A percentile compares a stretch with the other conserved stretches of the same genome.
Conservation (phyloP, 257 asterid genomes). For the Perilla frutescens region DNA sequence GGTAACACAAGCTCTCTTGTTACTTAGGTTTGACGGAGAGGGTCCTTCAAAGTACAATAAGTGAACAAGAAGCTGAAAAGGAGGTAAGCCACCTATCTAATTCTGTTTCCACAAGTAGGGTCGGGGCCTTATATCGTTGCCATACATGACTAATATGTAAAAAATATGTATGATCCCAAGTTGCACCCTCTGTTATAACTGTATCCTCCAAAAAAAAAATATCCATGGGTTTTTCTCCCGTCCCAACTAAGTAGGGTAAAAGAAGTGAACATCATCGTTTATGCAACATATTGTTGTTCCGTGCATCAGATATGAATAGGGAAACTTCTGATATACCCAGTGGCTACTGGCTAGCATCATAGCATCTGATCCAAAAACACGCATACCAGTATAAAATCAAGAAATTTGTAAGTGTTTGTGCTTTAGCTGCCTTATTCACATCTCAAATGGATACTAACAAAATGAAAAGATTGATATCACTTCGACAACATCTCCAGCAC, state of each 20-base stretch:
- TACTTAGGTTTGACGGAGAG: constrained; percentile 77
- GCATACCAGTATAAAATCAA: not conserved
- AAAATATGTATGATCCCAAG: not conserved
- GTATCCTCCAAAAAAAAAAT: not conserved
- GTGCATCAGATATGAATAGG: not conserved
- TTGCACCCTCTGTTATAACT: constrained; percentile 10
- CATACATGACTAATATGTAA: not conserved
- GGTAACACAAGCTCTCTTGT: constrained; percentile 36
- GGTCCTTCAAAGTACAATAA: constrained; percentile 80
- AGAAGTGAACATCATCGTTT: not conserved
- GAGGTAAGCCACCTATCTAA: constrained; percentile 55
- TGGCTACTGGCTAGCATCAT: constrained; percentile 5
- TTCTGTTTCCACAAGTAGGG: not conserved
- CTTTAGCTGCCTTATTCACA: not conserved
- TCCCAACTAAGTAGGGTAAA: constrained; percentile 18
- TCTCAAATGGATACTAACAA: not conserved
- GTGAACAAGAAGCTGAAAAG: constrained; percentile 85
- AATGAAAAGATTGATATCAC: constrained; percentile 9
- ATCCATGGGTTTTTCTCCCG: not conserved
- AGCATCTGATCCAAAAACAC: constrained; percentile 1
- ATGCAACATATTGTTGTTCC: constrained; percentile 10
- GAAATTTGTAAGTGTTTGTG: not conserved
- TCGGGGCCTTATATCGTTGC: constrained; percentile 14
- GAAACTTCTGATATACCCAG: not conserved
- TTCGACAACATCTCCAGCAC: not conserved